Evolutionary conservation across 78 protist genomes (phyloP).

Genomic region (Protostelium mycophagum): DNA sequence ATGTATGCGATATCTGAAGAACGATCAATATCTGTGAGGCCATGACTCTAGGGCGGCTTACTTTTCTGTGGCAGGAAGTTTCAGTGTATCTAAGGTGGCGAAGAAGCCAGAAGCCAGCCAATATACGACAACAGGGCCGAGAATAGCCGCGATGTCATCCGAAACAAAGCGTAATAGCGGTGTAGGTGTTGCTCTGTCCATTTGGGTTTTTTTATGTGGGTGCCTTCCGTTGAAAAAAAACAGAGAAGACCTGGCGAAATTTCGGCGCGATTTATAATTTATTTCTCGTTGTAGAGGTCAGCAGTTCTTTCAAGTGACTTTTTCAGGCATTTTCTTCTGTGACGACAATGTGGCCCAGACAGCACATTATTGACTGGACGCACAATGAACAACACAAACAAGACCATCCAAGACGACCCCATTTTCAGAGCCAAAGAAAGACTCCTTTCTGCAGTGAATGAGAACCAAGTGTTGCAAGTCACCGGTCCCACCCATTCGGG

Average conservation of each 20-base stretch:
- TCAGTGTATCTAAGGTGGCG: background rate
- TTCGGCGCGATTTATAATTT: too few species aligned
- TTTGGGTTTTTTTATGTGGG: too few species aligned
- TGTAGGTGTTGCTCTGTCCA: background rate
- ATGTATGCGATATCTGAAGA: background rate
- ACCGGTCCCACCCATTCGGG: slow-evolving; percentile 83
- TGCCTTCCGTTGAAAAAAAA: too few species aligned
- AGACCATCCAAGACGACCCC: slow-evolving; percentile 30
- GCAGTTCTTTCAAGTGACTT: too few species aligned
- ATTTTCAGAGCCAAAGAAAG: background rate
- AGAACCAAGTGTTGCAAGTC: slow-evolving; percentile 5
- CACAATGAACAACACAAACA: slow-evolving; percentile 3
- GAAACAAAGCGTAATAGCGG: background rate
- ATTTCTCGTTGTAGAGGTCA: too few species aligned
- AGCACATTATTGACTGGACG: background rate
- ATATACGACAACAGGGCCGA: background rate
- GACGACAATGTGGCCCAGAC: too few species aligned
- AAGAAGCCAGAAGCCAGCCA: background rate
- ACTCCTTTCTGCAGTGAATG: slow-evolving; percentile 1
- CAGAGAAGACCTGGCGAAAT: too few species aligned
- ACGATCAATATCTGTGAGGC: background rate
- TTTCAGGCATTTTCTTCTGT: too few species aligned
- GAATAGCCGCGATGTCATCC: background rate
- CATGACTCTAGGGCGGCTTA: background rate
- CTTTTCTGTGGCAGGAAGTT: background rate